phyloP scores from a whole-genome alignment of 768 basidiomycete species.

The Auricularia sp. region DNA sequence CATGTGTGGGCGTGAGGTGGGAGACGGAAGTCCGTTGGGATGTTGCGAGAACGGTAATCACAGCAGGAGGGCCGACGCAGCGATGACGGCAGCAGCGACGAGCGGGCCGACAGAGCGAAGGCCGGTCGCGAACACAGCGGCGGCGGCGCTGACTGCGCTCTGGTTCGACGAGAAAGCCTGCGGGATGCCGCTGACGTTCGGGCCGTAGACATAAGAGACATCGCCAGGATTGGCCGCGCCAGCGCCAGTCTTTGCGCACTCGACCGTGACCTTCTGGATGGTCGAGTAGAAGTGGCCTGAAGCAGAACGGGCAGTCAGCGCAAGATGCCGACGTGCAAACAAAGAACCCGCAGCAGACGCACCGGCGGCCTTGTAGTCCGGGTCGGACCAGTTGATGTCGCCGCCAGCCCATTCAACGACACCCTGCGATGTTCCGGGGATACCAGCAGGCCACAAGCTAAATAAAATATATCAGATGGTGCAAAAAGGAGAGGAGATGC shows the following conservation, averaged over 20 bases:
- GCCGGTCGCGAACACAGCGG: slow-evolving; percentile 12
- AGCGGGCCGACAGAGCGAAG: neutral
- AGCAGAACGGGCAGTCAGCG: neutral
- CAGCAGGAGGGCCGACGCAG: neutral
- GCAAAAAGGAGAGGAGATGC: neutral
- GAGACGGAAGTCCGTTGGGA: neutral
- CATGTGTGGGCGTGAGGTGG: neutral
- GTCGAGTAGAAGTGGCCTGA: slow-evolving; percentile 63
- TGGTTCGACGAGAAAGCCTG: slow-evolving; percentile 48
- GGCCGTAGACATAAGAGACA: slow-evolving; percentile 50
- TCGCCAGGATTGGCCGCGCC: slow-evolving; percentile 33
- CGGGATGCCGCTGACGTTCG: slow-evolving; percentile 47
- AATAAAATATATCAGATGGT: neutral
- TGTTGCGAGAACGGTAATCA: neutral
- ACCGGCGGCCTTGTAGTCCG: slow-evolving; percentile 65
- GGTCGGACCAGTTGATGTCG: slow-evolving; percentile 53
- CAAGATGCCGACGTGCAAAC: neutral
- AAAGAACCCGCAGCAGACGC: slow-evolving; percentile 11
- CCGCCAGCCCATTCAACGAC: slow-evolving; percentile 75
- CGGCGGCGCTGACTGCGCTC: slow-evolving; percentile 44
- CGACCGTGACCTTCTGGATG: slow-evolving; percentile 50
- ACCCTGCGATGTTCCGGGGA: slow-evolving; percentile 47
- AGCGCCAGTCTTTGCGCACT: slow-evolving; percentile 40
- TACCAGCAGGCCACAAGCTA: slow-evolving; percentile 77
- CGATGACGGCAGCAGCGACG: neutral